A percentile compares a stretch with the other conserved stretches of the same genome.
phyloP scores from a whole-genome alignment of 2,329 filamentous ascomycete genomes.

The Blastomyces parvus region DNA sequence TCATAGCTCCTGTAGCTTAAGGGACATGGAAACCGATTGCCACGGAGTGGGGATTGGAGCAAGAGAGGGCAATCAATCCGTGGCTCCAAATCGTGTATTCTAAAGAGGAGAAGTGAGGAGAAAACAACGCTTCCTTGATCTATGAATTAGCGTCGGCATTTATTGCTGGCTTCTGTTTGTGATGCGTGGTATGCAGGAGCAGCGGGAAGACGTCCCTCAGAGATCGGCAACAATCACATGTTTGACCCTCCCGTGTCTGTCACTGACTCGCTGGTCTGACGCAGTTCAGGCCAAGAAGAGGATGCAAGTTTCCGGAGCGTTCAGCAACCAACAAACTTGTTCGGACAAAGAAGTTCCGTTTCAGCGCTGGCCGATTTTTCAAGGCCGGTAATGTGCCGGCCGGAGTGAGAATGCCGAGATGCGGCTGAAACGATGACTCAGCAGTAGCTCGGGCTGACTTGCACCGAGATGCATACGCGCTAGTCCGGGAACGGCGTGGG shows the following conservation, averaged over 20 bases:
- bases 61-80: no score
- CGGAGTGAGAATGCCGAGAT: not conserved
- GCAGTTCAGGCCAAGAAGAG: no score
- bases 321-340: no score
- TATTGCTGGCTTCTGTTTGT: not conserved
- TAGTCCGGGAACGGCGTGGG: not conserved
- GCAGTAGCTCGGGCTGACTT: not conserved
- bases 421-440: not conserved
- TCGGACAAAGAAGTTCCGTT: no score
- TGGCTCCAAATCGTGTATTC: no score
- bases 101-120: not conserved
- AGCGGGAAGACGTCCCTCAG: not conserved
- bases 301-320: no score
- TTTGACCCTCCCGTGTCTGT: no score
- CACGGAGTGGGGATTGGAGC: no score
- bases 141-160: not conserved
- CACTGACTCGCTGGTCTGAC: no score
- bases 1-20: not conserved
- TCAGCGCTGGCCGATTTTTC: no score
- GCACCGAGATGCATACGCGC: not conserved
- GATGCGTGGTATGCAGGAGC: not conserved
- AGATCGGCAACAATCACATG: not conserved
- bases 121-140: not conserved
- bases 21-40: not conserved
- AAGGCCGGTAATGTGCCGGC: no score